phyloP scores from a whole-genome alignment of 2,329 filamentous ascomycete genomes.

The Zarea fungicola region DNA sequence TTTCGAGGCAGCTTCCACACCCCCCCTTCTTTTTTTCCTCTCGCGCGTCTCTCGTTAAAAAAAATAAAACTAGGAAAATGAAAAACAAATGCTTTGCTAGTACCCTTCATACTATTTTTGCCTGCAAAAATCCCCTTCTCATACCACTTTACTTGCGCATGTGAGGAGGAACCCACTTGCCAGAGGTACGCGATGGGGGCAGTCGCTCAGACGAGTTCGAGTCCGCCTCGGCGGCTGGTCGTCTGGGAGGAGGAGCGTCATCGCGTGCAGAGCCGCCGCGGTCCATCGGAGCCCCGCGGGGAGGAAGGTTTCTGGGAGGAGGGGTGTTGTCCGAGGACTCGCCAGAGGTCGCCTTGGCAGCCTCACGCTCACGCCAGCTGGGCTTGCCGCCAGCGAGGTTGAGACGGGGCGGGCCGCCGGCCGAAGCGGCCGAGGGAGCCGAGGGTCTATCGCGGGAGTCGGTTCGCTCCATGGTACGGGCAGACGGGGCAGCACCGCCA shows the following conservation, averaged over 20 bases:
- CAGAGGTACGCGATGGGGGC: constrained; percentile 47
- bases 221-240: constrained; percentile 30
- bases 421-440: too few species aligned
- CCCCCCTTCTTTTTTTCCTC: too few species aligned
- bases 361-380: constrained; percentile 70
- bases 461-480: constrained; percentile 37
- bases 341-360: constrained; percentile 37
- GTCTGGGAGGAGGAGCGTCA: constrained; percentile 3
- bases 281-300: constrained; percentile 34
- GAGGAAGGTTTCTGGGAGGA: constrained; percentile 32
- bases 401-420: constrained; percentile 54
- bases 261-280: constrained; percentile 39
- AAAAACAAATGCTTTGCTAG: constrained; percentile 13
- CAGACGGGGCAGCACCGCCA: too few species aligned
- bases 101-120: constrained; percentile 8
- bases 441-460: constrained; percentile 42
- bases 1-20: constrained; percentile 10
- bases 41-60: neutral
- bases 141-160: constrained; percentile 30
- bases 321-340: constrained; percentile 38
- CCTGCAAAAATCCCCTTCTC: neutral
- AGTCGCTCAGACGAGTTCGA: constrained; percentile 44
- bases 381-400: constrained; percentile 57
- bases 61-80: neutral
- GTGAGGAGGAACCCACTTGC: constrained; percentile 56